A percentile compares a stretch with the other conserved stretches of the same genome.
phyloP scores from a whole-genome alignment of 495 filamentous ascomycete genomes.

The Bathelium albidoporum region DNA sequence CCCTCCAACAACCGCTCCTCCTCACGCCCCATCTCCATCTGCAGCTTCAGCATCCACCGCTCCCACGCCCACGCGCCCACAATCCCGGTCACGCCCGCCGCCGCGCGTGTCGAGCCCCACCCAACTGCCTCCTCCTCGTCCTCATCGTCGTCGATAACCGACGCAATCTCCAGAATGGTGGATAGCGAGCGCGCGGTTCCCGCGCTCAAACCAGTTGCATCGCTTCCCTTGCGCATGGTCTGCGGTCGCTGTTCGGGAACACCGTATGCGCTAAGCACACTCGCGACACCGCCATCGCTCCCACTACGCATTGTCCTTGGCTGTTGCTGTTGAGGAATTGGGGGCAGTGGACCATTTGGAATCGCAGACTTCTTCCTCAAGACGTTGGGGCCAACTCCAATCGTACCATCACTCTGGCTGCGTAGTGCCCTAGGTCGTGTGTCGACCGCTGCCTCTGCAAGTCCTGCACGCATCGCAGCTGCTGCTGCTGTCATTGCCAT shows the following conservation, averaged over 20 bases:
- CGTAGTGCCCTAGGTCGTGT: not conserved
- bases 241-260: conserved; percentile 8
- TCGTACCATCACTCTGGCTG: conserved; percentile 7
- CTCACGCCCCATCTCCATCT: conserved; percentile 69
- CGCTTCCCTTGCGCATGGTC: not conserved
- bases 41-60: conserved; percentile 82
- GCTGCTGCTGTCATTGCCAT: too few relatives aligned
- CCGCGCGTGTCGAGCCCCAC: conserved; percentile 59
- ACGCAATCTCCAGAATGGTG: conserved; percentile 10
- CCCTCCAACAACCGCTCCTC: conserved; percentile 57
- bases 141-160: conserved; percentile 11
- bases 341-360: conserved; percentile 14
- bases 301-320: conserved; percentile 7
- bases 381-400: not conserved
- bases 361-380: conserved; percentile 6
- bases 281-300: conserved; percentile 1
- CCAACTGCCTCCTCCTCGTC: conserved; percentile 45
- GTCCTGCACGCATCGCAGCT: too few relatives aligned
- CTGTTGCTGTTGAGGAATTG: conserved; percentile 17
- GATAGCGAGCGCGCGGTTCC: not conserved
- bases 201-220: not conserved
- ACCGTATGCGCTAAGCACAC: conserved; percentile 14
- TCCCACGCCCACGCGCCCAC: conserved; percentile 92
- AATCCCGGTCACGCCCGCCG: conserved; percentile 65
- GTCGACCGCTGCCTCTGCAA: conserved; percentile 7